Percentiles rank a stretch among this genome's conserved stretches.
Evolutionary conservation across 495 filamentous ascomycete species (phyloP).

Genomic region (Penicillium manginii): DNA sequence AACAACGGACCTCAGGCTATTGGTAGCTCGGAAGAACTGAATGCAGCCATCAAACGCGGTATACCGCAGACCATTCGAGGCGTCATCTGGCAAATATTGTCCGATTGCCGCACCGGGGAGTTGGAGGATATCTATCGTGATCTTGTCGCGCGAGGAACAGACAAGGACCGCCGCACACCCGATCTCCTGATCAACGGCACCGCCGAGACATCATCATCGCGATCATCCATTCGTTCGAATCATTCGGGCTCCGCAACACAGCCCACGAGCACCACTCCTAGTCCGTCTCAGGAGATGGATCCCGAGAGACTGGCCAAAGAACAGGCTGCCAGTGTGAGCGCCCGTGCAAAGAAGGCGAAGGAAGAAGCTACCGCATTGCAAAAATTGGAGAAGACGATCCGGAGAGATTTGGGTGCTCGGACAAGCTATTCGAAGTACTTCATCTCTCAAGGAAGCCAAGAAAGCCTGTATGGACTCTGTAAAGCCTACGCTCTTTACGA

Average conservation of each 20-base stretch:
- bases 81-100: conserved; percentile 96
- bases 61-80: conserved; percentile 94
- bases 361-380: conserved; percentile 70
- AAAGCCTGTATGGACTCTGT: conserved; percentile 91
- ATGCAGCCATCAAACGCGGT: conserved; percentile 85
- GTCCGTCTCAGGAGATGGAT: conserved; percentile 64
- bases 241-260: conserved; percentile 67
- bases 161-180: conserved; percentile 59
- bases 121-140: conserved; percentile 88
- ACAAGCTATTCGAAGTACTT: conserved; percentile 97
- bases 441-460: conserved; percentile 84
- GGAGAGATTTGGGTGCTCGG: conserved; percentile 83
- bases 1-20: conserved; percentile 89
- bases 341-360: conserved; percentile 73
- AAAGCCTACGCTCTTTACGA: conserved; percentile 98
- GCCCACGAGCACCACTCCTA: conserved; percentile 59
- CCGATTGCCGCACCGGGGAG: conserved; percentile 89
- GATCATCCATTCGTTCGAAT: conserved; percentile 83
- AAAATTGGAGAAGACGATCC: conserved; percentile 91
- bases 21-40: conserved; percentile 85
- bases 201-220: conserved; percentile 68
- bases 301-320: conserved; percentile 67
- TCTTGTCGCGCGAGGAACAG: conserved; percentile 76
- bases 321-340: conserved; percentile 65
- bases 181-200: conserved; percentile 47